These are phyloP conservation scores for Atkinsonella texensis DNA, from an alignment of 2,329 filamentous ascomycete genomes.

Conservation along the genomic window DNA sequence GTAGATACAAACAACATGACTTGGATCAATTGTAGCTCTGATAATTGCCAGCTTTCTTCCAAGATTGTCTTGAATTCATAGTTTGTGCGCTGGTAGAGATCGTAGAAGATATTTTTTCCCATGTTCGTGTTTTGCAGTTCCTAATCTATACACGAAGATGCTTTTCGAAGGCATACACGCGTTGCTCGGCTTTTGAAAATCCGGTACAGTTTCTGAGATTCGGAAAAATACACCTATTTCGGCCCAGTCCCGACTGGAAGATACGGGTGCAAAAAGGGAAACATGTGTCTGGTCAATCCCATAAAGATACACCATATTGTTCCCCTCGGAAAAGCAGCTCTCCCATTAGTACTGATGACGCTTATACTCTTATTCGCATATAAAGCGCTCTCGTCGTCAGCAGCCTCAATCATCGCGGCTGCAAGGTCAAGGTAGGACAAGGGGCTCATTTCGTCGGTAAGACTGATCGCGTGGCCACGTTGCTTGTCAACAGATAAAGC, in stretches of 20 bases:
- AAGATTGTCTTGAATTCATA: too few relatives aligned
- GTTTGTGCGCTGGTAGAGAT: too few relatives aligned
- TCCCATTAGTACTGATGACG: neutral
- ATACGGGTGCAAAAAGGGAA: neutral
- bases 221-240: too few relatives aligned
- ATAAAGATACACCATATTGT: neutral
- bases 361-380: constrained; percentile 14
- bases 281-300: neutral
- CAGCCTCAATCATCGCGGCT: constrained; percentile 36
- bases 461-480: constrained; percentile 28
- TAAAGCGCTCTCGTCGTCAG: constrained; percentile 18
- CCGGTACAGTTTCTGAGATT: too few relatives aligned
- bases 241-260: neutral
- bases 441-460: constrained; percentile 24
- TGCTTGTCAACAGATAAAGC: constrained; percentile 8
- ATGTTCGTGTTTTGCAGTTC: too few relatives aligned
- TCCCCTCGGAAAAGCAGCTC: neutral
- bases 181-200: too few relatives aligned
- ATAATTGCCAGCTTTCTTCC: too few relatives aligned
- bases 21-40: too few relatives aligned
- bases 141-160: too few relatives aligned
- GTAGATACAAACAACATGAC: too few relatives aligned
- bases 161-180: too few relatives aligned
- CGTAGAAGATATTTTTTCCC: too few relatives aligned
- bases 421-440: constrained; percentile 14